Conservation (phyloP, 345 rosid species). For the Rubroshorea leprosula region DNA sequence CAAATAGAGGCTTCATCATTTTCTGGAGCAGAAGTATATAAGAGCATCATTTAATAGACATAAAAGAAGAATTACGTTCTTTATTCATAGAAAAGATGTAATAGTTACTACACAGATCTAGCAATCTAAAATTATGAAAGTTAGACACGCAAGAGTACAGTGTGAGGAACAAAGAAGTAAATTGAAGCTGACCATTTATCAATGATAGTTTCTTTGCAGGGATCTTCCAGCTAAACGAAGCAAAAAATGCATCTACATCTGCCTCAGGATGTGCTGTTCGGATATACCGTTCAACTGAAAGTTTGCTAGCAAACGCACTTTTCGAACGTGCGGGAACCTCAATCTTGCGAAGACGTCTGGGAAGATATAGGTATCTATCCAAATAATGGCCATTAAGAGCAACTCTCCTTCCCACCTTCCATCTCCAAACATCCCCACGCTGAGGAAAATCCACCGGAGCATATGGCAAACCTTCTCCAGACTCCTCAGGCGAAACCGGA, state of each 20-base stretch:
- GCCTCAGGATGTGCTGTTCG: not conserved
- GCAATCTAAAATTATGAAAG: constrained; percentile 5
- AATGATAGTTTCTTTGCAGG: constrained; percentile 8
- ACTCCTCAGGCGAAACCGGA: constrained; percentile 38
- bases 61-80: not conserved
- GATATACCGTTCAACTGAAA: constrained; percentile 13
- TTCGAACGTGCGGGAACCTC: not conserved
- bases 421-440: constrained; percentile 58
- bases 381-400: constrained; percentile 27
- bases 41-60: not conserved
- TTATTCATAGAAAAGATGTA: not conserved
- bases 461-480: constrained; percentile 63
- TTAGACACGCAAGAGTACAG: not conserved
- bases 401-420: constrained; percentile 64
- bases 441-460: constrained; percentile 67
- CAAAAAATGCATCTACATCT: constrained; percentile 14
- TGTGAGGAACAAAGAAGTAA: not conserved
- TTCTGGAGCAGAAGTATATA: not conserved
- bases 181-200: constrained; percentile 37
- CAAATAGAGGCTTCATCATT: not conserved
- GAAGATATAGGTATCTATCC: constrained; percentile 72
- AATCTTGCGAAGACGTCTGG: constrained; percentile 27
- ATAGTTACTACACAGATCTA: not conserved
- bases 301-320: constrained; percentile 17
- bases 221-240: constrained; percentile 16